Base-by-base conservation (phyloP, 768 basidiomycete genomes). In the Clitopilus passeckerianus region DNA sequence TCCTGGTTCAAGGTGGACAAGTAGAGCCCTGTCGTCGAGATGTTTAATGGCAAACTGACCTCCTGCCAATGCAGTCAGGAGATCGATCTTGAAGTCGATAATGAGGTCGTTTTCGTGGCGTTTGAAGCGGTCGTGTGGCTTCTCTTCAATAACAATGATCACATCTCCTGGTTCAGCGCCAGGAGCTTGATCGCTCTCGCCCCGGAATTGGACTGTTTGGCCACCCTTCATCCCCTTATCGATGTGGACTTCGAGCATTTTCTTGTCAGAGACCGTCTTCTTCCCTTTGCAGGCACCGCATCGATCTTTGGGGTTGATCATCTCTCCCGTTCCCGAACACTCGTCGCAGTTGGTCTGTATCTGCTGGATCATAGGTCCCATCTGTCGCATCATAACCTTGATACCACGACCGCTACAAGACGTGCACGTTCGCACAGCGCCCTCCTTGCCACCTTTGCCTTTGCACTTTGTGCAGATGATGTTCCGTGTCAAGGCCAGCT, bases 311-410 rank as follows among this genome's bases (percentile, higher is more conserved):
- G 77, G 70, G 72, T 93, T 95, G 80, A 99, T 97, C 66, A 95
- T 80, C 74, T 99, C 96, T 64, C 97, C 97, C n/a, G 86, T 84
- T 15, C 93, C 97, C 55, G 80, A 84, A 73, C 97, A 99, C 15
- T 98, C 97, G 70, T 89, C 86, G 78, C 97, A 99, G 50, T 86
- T 82, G 57, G 93, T 91, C 72, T 98, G 97, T 65, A 98, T 92
- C 76, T 99, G 96, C 75, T 99, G 97, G 66, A 99, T 93, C 97
- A 99, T 99, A 5, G 97, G 97, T 24, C 97, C 97, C 86, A 99
- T 91, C 73, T 98, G 97, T 61, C 97, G 91, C 61, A 98, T 77
- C 56, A 90, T 93, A 69, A 98, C 74, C 71, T 88, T 91, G 78
- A 95, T 76, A 67, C 97, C 97, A 64, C 93, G 92, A 59, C 97